Evolutionary conservation across 768 basidiomycete genomes (phyloP), one percentile per base, ranked within the genome.

Genomic region (Trametes cinnabarina): DNA sequence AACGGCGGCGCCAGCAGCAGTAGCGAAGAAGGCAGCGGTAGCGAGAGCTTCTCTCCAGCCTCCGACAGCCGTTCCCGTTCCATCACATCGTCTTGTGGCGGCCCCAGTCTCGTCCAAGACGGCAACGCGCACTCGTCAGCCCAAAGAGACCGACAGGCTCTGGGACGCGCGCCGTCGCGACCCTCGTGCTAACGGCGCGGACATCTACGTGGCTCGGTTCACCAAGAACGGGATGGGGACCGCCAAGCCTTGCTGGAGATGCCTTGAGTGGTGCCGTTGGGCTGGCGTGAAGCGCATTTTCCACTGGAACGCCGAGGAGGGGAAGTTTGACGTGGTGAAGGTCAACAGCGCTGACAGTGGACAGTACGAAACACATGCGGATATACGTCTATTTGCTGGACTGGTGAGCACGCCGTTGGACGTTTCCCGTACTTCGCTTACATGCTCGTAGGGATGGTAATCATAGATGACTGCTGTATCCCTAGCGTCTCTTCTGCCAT

Each of bases 261-360:
- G 82, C 55, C 56, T 84, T 30, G 76, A 79, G 53, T 84, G 80
- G 81, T 83, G 80, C 62, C 69, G 71, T 42, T 84, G 82, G 82
- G 80, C 81, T 20, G 82, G 82, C 0, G 76, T 84, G 57, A 81
- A 77, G 68, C 76, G 82, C 39, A 76, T 83, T 40, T 84, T 82
- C 61, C 78, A 83, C 60, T 82, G 80, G 77, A 74, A 81, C 52
- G 69, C 66, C 7, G 69, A 64, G 17, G 68, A 65, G 37, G 69
- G 68, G 9, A 66, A 65, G 53, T 76, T 77, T 43, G 73, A 74
- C 2, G 73, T 80, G 42, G 68, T 81, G 42, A 82, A 82, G 67
- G 79, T 81, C 51, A 76, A 78, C 53, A 72, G 72, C 37, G 69
- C 69, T 19, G 65, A 67, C 49, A 60, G 57, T n/a, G 75, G 72